Evolutionary conservation across 805 yeast species (phyloP).

Genomic region (Cyberlindnera euphorbiiphila): DNA sequence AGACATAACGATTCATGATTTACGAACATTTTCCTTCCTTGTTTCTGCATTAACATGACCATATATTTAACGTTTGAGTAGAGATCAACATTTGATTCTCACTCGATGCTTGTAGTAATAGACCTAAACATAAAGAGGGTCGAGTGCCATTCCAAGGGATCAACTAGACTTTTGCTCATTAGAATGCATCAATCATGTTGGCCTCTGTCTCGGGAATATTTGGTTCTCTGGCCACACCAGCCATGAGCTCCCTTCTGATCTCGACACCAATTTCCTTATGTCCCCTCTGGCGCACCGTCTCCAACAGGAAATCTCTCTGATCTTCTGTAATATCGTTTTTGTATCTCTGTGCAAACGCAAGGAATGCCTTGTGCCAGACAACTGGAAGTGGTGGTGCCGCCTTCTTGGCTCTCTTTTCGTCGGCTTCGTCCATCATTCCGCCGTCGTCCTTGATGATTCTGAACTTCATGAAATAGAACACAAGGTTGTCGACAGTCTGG

Average conservation of each 20-base stretch:
- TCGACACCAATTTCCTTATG: slow-evolving; percentile 91
- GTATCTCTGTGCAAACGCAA: slow-evolving; percentile 92
- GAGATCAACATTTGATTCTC: neutral
- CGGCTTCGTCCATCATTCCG: slow-evolving; percentile 36
- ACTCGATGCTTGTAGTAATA: no score
- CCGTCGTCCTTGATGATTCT: slow-evolving; percentile 50
- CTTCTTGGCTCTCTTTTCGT: slow-evolving; percentile 34
- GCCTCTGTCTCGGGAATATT: slow-evolving; percentile 27
- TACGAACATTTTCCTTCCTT: no score
- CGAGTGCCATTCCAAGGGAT: neutral
- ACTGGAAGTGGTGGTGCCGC: slow-evolving; percentile 67
- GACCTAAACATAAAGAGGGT: neutral
- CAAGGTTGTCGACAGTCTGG: slow-evolving; percentile 91
- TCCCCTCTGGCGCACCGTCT: slow-evolving; percentile 83
- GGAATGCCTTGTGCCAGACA: slow-evolving; percentile 95
- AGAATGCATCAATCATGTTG: slow-evolving; percentile 31
- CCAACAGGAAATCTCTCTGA: slow-evolving; percentile 90
- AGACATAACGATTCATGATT: no score
- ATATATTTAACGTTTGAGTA: neutral
- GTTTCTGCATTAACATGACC: neutral
- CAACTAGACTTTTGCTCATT: slow-evolving; percentile 5
- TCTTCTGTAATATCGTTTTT: slow-evolving; percentile 98
- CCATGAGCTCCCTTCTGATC: slow-evolving; percentile 85
- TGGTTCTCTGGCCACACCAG: slow-evolving; percentile 68
- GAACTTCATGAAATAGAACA: slow-evolving; percentile 90